Base-by-base conservation (phyloP, 2,329 filamentous ascomycete species). In the Lanzia echinophila region DNA sequence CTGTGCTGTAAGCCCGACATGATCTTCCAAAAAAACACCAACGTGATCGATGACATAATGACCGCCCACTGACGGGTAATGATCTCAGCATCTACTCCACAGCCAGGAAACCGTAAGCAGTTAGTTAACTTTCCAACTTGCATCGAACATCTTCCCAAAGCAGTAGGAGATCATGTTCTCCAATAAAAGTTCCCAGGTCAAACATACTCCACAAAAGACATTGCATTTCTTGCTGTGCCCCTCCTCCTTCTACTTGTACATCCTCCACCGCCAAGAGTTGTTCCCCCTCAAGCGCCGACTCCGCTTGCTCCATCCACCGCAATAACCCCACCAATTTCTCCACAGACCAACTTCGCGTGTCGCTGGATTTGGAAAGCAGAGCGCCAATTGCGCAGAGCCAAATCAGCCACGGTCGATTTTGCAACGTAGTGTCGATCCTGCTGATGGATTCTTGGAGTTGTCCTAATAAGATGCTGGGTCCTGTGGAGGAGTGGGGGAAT, bases 391-490 rank as follows among this genome's bases (percentile, higher is more conserved):
- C n/a, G 19, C 17, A 47, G 6, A 52, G 28, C 48, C 53, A 53
- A 36, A 38, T 24, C 24, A 55, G 34, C 44, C 43, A 42, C n/a
- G 24, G 43, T 33, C 12, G 24, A 17, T 11, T 20, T 17, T 28
- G 20, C n/a, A 38, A 6, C 10, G 31, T 33, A 28, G 13, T 47
- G 39, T 47, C 42, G n/a, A 55, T 52, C 11, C 17, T 34, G n/a
- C 19, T 34, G 7, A 60, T 17, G 4, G 55, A 36, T 34, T 55
- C 44, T 52, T 48, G 50, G 20, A 64, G 45, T 43, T 57, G 53
- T 17, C 44, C 22, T 15, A 62, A 53, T 28, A 64, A 45, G 31
- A 63, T 51, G 15, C 49, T 46, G n/a, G 56, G 32, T 17, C 60
- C 54, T 8, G 46, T 57, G 3, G 17, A 32, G 1, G 61, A 60